These are phyloP conservation scores for Warburgia ugandensis DNA, from an alignment of 164 flowering plant species.

Conservation along the genomic window DNA sequence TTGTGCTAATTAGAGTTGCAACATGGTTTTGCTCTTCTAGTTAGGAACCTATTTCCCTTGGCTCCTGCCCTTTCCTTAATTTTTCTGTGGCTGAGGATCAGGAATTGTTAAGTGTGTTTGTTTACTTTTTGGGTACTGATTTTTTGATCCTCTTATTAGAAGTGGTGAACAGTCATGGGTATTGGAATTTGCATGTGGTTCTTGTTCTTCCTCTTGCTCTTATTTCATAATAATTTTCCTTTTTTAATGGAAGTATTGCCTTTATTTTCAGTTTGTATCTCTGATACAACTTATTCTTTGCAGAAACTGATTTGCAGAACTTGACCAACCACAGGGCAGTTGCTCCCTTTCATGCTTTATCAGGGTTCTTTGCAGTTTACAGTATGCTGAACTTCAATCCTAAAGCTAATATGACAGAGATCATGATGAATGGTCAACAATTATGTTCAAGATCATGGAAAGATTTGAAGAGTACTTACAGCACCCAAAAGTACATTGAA, in stretches of 20 bases:
- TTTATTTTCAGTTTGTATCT: neutral
- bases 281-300: slow-evolving; percentile 7
- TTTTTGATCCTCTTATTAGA: too few species aligned
- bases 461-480: slow-evolving; percentile 17
- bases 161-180: too few species aligned
- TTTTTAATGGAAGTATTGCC: neutral
- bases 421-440: slow-evolving; percentile 44
- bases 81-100: too few species aligned
- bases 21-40: too few species aligned
- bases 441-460: slow-evolving; percentile 44
- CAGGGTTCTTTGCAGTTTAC: slow-evolving; percentile 60
- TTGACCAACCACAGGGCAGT: slow-evolving; percentile 13
- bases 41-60: too few species aligned
- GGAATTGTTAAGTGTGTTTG: too few species aligned
- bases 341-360: slow-evolving; percentile 48
- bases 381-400: slow-evolving; percentile 36
- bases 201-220: neutral
- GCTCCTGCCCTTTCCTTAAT: too few species aligned
- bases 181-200: neutral
- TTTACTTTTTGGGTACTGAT: too few species aligned
- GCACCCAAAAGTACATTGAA: slow-evolving; percentile 18
- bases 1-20: too few species aligned
- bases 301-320: slow-evolving; percentile 30
- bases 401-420: slow-evolving; percentile 34
- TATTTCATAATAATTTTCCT: neutral